These are phyloP conservation scores for Mesotaenium endlicherianum DNA, from an alignment of 139 green algal species.

Conservation along the genomic window DNA sequence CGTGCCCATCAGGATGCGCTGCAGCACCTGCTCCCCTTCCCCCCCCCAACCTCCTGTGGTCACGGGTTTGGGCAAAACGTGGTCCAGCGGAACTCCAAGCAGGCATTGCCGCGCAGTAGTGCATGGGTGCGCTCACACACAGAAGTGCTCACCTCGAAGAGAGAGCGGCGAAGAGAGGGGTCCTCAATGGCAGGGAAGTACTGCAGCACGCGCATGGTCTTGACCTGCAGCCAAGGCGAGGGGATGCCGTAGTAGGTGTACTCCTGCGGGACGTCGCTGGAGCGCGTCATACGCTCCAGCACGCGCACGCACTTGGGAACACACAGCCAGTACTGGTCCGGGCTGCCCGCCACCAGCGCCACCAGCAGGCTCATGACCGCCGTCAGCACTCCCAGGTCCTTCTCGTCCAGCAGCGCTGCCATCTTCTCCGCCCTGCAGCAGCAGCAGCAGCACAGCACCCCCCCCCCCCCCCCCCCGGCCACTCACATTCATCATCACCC, in stretches of 20 bases:
- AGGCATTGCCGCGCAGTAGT: not conserved
- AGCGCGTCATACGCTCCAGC: slow-evolving; percentile 74
- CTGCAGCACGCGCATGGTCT: slow-evolving; percentile 87
- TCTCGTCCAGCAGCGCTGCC: slow-evolving; percentile 83
- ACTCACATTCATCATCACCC: not conserved
- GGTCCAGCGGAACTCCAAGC: not conserved
- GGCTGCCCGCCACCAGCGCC: slow-evolving; percentile 66
- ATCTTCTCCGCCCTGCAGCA: slow-evolving; percentile 57
- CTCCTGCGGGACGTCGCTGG: slow-evolving; percentile 80
- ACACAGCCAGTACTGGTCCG: slow-evolving; percentile 73
- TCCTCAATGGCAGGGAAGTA: slow-evolving; percentile 88
- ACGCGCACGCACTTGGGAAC: slow-evolving; percentile 76
- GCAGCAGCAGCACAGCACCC: not conserved
- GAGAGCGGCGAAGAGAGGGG: slow-evolving; percentile 50
- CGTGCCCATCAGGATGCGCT: slow-evolving; percentile 54
- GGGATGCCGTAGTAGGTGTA: slow-evolving; percentile 99
- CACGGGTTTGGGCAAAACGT: slow-evolving; percentile 8
- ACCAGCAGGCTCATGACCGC: slow-evolving; percentile 78
- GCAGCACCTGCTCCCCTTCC: slow-evolving; percentile 40
- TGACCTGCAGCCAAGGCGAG: slow-evolving; percentile 95
- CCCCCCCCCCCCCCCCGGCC: no score
- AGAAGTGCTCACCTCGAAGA: slow-evolving; percentile 63
- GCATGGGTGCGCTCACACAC: no score
- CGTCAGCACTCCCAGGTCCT: slow-evolving; percentile 85
- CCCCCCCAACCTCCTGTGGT: not conserved